These are phyloP conservation scores for Pontederia paniculata DNA, from an alignment of 176 grass and related monocot species.

Conservation along the genomic window DNA sequence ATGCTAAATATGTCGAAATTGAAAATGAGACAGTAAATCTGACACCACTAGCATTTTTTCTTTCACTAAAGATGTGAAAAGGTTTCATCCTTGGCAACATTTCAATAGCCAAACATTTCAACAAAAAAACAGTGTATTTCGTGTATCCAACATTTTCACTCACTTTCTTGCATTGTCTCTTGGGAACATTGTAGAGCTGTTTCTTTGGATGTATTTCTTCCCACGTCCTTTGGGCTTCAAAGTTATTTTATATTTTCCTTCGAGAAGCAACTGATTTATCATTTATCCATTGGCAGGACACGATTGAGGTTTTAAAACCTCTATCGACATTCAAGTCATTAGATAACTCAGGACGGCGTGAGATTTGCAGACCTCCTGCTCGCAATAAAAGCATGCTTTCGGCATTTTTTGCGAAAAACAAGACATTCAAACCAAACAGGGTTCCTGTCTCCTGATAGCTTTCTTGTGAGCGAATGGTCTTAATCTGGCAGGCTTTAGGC, in stretches of 20 bases:
- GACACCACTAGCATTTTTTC: too few species aligned
- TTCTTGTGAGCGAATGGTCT: conserved; percentile 9
- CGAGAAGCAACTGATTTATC: neutral
- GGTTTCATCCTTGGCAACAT: too few species aligned
- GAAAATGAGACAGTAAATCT: too few species aligned
- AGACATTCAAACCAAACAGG: conserved; percentile 60
- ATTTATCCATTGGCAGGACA: conserved; percentile 42
- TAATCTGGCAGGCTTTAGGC: neutral
- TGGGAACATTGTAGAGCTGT: neutral
- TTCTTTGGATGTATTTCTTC: neutral
- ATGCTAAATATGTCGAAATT: too few species aligned
- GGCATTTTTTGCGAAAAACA: conserved; percentile 71
- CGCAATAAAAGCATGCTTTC: conserved; percentile 70
- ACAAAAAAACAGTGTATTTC: too few species aligned
- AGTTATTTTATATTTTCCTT: neutral
- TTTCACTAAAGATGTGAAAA: too few species aligned
- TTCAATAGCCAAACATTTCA: too few species aligned
- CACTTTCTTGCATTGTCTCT: too few species aligned
- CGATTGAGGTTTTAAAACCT: conserved; percentile 23
- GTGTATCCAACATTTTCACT: too few species aligned
- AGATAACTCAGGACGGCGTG: conserved; percentile 43
- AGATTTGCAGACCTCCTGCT: conserved; percentile 56
- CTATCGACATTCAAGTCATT: conserved; percentile 53
- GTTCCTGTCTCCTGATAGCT: conserved; percentile 44
- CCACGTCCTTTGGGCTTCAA: neutral